These are phyloP conservation scores for Sporisorium iseilematis-ciliati DNA, from an alignment of 1,284 basidiomycete species.

Conservation along the genomic window DNA sequence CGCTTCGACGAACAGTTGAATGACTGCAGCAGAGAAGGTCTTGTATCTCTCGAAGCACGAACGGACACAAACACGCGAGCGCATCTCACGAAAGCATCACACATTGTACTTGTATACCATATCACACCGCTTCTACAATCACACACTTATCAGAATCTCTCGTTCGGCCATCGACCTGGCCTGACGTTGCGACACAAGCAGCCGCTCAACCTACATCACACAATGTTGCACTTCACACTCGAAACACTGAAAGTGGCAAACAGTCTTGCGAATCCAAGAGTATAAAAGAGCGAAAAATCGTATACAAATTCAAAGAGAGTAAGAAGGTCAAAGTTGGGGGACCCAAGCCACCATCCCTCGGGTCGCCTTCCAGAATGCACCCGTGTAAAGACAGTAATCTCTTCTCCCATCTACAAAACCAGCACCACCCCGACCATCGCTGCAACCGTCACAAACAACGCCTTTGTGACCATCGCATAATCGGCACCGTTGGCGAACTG, in stretches of 20 bases:
- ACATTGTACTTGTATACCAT: neutral
- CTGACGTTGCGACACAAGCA: no score
- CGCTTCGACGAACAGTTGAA: slow-evolving; percentile 3
- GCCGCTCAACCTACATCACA: no score
- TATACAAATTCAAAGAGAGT: no score
- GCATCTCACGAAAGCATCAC: neutral
- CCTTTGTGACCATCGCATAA: slow-evolving; percentile 22
- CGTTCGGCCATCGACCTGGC: no score
- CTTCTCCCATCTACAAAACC: neutral
- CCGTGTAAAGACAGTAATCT: slow-evolving; percentile 13
- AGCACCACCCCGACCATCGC: slow-evolving; percentile 30
- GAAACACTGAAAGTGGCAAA: no score
- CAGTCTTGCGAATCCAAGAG: no score
- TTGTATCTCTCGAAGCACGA: no score
- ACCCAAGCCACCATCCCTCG: neutral
- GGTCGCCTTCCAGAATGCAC: neutral
- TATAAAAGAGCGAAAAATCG: no score
- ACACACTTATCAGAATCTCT: neutral
- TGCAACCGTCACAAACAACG: slow-evolving; percentile 28
- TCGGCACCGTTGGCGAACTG: slow-evolving; percentile 33
- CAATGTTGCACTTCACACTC: no score
- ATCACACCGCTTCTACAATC: neutral
- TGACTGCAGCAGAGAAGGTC: no score
- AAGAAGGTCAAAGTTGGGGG: no score
- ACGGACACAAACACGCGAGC: no score